Evolutionary conservation across 208 protist species (phyloP), one percentile per base, ranked within the genome.

Genomic region (Trypanosoma rangeli): DNA sequence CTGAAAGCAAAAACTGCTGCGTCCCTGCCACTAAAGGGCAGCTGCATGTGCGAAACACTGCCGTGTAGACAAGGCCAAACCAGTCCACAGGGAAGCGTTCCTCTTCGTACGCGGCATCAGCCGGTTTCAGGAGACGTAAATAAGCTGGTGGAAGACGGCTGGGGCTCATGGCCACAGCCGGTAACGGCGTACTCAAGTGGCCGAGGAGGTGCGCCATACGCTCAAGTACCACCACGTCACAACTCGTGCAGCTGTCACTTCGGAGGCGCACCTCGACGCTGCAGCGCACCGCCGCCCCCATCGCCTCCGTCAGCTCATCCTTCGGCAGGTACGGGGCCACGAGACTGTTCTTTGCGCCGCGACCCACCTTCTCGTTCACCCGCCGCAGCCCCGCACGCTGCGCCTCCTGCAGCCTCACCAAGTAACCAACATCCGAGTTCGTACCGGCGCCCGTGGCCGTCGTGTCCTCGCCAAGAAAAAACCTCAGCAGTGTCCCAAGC

Each of bases 51-150:
- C 56, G 64, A 48, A 83, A 89, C 20, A 89, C 75, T 24, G 86
- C 72, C 12, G 66, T 68, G 18, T 74, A 63, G 26, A 92, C 79
- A 39, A 83, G 63, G 29, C 57, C 54, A 42, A 83, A 83, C 85
- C 85, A 91, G 63, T 87, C 78, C 3, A 87, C 71, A 5, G 67
- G 62, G 22, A 75, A 70, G 15, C 56, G 56, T 10, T 50, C 48
- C 12, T 66, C 63, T 22, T 12, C 29, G 26, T 28, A 24, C 10
- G 24, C 57, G 0, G 39, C 48, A 31, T 57, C 64, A n/a, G 56
- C n/a, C 12, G 59, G 57, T 20, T 46, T 50, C 24, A 76, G 31
- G 20, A 76, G 52, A 5, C 39, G 57, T 48, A 70, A 44, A 39
- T 76, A 76, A 26, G 42, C 71, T 1, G 63, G 59, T 35, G 71